Base-by-base conservation (phyloP, 495 filamentous ascomycete genomes). In the Alectoria sarmentosa region DNA sequence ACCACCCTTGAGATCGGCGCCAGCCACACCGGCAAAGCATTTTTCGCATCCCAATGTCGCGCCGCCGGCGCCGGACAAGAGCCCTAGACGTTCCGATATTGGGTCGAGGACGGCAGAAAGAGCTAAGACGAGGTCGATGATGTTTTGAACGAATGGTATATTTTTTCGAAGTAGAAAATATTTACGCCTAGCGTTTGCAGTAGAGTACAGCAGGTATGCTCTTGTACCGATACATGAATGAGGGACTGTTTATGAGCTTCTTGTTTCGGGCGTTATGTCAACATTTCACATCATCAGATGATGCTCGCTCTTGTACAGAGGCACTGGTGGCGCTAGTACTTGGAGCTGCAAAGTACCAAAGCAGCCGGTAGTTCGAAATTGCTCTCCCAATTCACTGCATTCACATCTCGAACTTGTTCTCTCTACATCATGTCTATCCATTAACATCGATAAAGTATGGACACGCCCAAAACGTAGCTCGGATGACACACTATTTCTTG, bases 401-500 rank as follows among this genome's bases (percentile, higher is more conserved):
- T 34, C 28, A 55, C 14, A 1, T 8, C 4, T 34, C 28, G 34
- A 21, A 7, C 30, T 55, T 55, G 17, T 8, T 34, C 3, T 15
- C 26, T 21, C 52, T 55, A 34, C 30, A 36, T 55, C 17, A 54
- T 54, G 28, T 28, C 32, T 15, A 15, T 30, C 32, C 26, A 54
- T 19, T 0, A 49, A 14, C 52, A 34, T 19, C 4, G 30, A 21
- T 7, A 55, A 7, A 9, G 30, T 17, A 21, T 17, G 7, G 14
- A 21, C 15, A 13, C 21, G 49, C 7, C 6, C 9, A 55, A 8
- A 55, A 34, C 6, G 15, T 34, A 55, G 30, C 30, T n/a, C 30
- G 15, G 37, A 32, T 7, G 26, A 57, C 28, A 34, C 86, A 76
- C 86, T 86, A 76, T 87, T 88, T 26, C 83, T 85, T 81, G 89